Percentiles rank a stretch among this genome's conserved stretches.
These are phyloP conservation scores for Agaricus blazei DNA, from an alignment of 768 basidiomycete species.

Conservation along the genomic window DNA sequence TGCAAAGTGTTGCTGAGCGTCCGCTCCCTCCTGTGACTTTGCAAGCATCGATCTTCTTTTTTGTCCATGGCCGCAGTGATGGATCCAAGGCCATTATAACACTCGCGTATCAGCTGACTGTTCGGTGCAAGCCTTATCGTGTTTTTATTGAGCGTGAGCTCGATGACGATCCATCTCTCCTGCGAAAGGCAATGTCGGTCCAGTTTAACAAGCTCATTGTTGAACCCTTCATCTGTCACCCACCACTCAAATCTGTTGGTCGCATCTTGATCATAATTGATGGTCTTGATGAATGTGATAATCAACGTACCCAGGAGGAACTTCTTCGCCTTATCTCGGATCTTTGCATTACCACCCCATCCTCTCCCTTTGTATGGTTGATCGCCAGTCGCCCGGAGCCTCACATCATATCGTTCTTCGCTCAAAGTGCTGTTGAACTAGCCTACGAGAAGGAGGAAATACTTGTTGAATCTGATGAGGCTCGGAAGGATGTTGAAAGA, in stretches of 20 bases:
- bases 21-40: no score
- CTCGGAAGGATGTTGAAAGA: no score
- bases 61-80: no score
- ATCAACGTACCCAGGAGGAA: background rate
- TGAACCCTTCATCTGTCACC: no score
- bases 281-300: background rate
- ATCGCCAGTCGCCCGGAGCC: background rate
- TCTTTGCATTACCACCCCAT: background rate
- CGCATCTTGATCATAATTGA: no score
- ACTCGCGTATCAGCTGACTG: constrained; percentile 17
- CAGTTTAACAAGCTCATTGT: no score
- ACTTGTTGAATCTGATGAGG: background rate
- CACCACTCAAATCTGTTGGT: no score
- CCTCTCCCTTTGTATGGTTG: background rate
- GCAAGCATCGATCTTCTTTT: no score
- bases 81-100: no score
- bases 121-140: background rate
- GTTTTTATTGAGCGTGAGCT: constrained; percentile 8
- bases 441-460: background rate
- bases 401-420: background rate
- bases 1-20: no score
- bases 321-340: background rate
- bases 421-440: background rate
- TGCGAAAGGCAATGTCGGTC: no score
- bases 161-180: no score